These are phyloP conservation scores for Helichrysum umbraculigerum DNA, from an alignment of 129 eudicot genomes.

Conservation along the genomic window DNA sequence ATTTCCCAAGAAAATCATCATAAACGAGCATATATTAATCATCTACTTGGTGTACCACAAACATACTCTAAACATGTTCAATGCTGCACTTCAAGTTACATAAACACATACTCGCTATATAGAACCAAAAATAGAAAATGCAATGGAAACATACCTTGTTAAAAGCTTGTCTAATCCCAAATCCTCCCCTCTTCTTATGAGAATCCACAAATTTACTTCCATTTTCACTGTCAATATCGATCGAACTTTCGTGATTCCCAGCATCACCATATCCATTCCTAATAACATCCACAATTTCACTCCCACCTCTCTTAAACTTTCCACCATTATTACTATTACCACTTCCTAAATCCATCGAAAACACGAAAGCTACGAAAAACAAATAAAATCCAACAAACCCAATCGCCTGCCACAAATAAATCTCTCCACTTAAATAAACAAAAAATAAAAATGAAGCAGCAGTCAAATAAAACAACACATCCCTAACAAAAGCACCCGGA, in stretches of 20 bases:
- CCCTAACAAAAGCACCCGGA: slow-evolving; percentile 74
- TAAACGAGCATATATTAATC: neutral
- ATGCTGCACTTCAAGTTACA: neutral
- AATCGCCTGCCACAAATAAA: slow-evolving; percentile 84
- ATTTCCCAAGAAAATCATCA: slow-evolving; percentile 24
- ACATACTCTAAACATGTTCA: neutral
- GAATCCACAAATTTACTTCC: neutral
- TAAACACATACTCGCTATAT: neutral
- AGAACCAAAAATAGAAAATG: neutral
- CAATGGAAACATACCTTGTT: slow-evolving; percentile 53
- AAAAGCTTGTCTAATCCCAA: slow-evolving; percentile 29
- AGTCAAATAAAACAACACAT: slow-evolving; percentile 73
- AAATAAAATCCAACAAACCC: slow-evolving; percentile 90
- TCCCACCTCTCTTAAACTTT: slow-evolving; percentile 27
- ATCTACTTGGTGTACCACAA: neutral
- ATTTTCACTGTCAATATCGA: slow-evolving; percentile 50
- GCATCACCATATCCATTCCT: slow-evolving; percentile 29
- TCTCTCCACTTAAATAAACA: slow-evolving; percentile 86
- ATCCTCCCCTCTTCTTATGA: slow-evolving; percentile 20
- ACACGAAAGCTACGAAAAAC: slow-evolving; percentile 89
- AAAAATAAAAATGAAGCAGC: slow-evolving; percentile 71
- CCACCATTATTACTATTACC: slow-evolving; percentile 18
- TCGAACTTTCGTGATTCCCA: slow-evolving; percentile 22
- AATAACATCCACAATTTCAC: slow-evolving; percentile 29
- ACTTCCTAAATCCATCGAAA: slow-evolving; percentile 88